Evolutionary conservation across 75 land plant species (phyloP).

Genomic region (Sequoiadendron giganteum): DNA sequence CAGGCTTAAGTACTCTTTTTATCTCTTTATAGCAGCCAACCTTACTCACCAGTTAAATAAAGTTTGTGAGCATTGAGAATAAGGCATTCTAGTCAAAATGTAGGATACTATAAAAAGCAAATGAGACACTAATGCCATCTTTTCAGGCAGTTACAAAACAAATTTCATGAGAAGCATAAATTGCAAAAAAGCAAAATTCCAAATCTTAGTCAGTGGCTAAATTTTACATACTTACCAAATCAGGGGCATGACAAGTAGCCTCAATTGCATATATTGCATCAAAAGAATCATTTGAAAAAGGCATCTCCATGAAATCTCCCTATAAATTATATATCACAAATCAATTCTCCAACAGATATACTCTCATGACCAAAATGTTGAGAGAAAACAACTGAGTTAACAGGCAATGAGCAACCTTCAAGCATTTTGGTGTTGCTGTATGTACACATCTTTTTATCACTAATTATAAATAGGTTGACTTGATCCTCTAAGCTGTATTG

Average conservation of each 20-base stretch:
- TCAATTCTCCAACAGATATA: neutral
- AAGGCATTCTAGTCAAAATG: neutral
- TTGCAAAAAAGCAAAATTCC: neutral
- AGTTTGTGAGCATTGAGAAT: neutral
- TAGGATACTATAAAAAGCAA: neutral
- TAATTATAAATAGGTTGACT: neutral
- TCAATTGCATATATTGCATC: slow-evolving; percentile 98
- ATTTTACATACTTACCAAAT: slow-evolving; percentile 56
- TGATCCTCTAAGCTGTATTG: neutral
- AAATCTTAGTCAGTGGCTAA: neutral
- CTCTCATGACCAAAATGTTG: neutral
- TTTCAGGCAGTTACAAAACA: neutral
- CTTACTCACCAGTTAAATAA: slow-evolving; percentile 28
- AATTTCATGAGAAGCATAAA: neutral
- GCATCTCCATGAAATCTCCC: slow-evolving; percentile 99
- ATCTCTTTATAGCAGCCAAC: slow-evolving; percentile 93
- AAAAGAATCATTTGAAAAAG: slow-evolving; percentile 70
- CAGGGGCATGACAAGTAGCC: slow-evolving; percentile 99
- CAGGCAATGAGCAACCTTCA: neutral
- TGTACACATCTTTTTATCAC: neutral
- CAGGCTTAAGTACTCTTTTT: slow-evolving; percentile 88
- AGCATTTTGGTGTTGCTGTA: neutral
- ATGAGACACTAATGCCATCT: neutral
- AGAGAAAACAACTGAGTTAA: neutral
- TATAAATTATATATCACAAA: slow-evolving; percentile 22